A percentile compares a stretch with the other conserved stretches of the same genome.
phyloP scores from a whole-genome alignment of 805 yeast genomes.

The Yamadazyma olivae region DNA sequence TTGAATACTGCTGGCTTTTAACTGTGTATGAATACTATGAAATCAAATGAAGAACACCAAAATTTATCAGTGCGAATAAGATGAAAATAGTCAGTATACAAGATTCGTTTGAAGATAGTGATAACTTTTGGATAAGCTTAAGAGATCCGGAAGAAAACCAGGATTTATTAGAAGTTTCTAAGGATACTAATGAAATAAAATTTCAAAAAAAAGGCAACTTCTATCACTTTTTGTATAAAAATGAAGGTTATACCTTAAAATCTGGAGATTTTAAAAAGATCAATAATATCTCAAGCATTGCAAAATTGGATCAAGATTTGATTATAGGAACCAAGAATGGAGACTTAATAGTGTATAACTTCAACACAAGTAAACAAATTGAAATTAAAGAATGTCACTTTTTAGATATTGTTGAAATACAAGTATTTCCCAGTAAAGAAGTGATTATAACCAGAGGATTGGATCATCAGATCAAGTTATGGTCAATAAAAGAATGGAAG shows the following conservation, averaged over 20 bases:
- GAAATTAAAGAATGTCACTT: conserved; percentile 44
- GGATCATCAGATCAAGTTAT: conserved; percentile 59
- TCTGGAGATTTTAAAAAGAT: conserved; percentile 4
- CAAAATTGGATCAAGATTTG: conserved; percentile 6
- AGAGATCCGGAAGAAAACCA: conserved; percentile 6
- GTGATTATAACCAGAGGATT: conserved; percentile 58
- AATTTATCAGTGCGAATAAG: conserved; percentile 2
- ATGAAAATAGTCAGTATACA: conserved; percentile 38
- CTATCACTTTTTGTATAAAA: conserved; percentile 3
- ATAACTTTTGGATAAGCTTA: conserved; percentile 43
- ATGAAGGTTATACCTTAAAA: conserved; percentile 4
- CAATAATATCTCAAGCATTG: conserved; percentile 5
- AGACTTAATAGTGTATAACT: conserved; percentile 10
- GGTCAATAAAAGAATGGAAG: conserved; percentile 50
- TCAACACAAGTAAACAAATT: conserved; percentile 4
- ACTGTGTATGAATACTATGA: too few species aligned
- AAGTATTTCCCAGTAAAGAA: conserved; percentile 62
- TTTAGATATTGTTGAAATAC: conserved; percentile 39
- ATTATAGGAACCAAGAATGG: conserved; percentile 15
- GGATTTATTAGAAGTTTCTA: conserved; percentile 1
- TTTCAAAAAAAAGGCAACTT: conserved; percentile 1
- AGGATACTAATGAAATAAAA: background rate
- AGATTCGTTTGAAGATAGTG: conserved; percentile 41
- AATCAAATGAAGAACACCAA: too few species aligned
- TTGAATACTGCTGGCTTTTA: background rate